A percentile compares a stretch with the other conserved stretches of the same genome.
These are phyloP conservation scores for Pythium aphanidermatum DNA, from an alignment of 352 stramenopile species.

Conservation along the genomic window DNA sequence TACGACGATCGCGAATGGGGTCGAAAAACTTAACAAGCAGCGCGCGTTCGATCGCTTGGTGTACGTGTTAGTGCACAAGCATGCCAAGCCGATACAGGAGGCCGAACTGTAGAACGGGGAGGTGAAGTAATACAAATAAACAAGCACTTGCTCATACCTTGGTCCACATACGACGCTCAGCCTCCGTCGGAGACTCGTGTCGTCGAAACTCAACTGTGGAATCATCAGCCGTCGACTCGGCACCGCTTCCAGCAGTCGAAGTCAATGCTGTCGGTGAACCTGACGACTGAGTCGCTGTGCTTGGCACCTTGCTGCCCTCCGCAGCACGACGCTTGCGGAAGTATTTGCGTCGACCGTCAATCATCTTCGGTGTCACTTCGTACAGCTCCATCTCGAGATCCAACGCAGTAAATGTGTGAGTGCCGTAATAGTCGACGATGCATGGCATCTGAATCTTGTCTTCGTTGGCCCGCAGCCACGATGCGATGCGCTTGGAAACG, in stretches of 20 bases:
- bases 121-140: not conserved
- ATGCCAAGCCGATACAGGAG: not conserved
- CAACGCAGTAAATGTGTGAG: slow-evolving; percentile 37
- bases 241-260: slow-evolving; percentile 6
- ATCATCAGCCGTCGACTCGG: slow-evolving; percentile 36
- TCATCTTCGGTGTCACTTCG: slow-evolving; percentile 46
- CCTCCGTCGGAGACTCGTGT: slow-evolving; percentile 33
- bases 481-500: slow-evolving; percentile 49
- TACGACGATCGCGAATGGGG: slow-evolving; percentile 18
- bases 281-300: slow-evolving; percentile 11
- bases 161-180: slow-evolving; percentile 21
- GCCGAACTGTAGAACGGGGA: slow-evolving; percentile 1
- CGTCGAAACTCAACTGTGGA: slow-evolving; percentile 29
- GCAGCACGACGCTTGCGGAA: slow-evolving; percentile 38
- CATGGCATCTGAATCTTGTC: slow-evolving; percentile 36
- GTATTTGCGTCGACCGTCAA: slow-evolving; percentile 45
- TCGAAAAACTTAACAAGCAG: slow-evolving; percentile 15
- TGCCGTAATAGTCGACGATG: slow-evolving; percentile 42
- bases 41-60: slow-evolving; percentile 14
- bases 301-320: slow-evolving; percentile 18
- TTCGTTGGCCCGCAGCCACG: slow-evolving; percentile 36
- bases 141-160: slow-evolving; percentile 9
- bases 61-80: not conserved
- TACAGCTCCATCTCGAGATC: slow-evolving; percentile 56
- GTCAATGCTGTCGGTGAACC: slow-evolving; percentile 15